A percentile compares a stretch with the other conserved stretches of the same genome.
Conservation (phyloP, 345 rosid species). For the Nasturtium officinale region DNA sequence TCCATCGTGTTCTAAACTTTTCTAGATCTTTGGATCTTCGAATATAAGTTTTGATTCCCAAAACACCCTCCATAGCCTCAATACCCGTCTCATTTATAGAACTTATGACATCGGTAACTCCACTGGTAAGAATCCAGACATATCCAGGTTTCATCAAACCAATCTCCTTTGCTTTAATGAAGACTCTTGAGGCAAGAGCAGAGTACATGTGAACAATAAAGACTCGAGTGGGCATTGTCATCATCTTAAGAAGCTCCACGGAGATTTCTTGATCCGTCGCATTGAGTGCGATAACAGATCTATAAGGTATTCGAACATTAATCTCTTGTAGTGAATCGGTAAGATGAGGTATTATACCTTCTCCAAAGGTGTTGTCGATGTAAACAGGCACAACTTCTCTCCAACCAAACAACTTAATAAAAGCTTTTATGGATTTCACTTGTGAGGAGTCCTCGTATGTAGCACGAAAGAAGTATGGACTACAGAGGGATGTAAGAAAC, state of each 20-base stretch:
- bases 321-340: constrained; percentile 50
- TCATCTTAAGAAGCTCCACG: constrained; percentile 56
- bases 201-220: constrained; percentile 53
- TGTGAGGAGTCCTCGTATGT: constrained; percentile 48
- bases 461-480: constrained; percentile 56
- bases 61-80: constrained; percentile 50
- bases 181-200: constrained; percentile 45
- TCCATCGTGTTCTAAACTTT: constrained; percentile 46
- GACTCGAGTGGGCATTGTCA: constrained; percentile 57
- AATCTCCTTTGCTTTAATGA: constrained; percentile 50
- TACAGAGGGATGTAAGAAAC: constrained; percentile 42
- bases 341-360: constrained; percentile 54
- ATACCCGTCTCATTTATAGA: constrained; percentile 5
- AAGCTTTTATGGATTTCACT: constrained; percentile 46
- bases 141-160: constrained; percentile 58
- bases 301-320: constrained; percentile 50
- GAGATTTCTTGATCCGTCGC: constrained; percentile 52
- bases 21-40: constrained; percentile 29
- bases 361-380: constrained; percentile 50
- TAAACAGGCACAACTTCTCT: constrained; percentile 58
- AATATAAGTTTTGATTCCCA: constrained; percentile 50
- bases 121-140: constrained; percentile 56
- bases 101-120: constrained; percentile 29
- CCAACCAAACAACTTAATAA: constrained; percentile 55
- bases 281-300: constrained; percentile 47